Evolutionary conservation across 257 asterid genomes (phyloP).

Genomic region (Mitragyna speciosa): DNA sequence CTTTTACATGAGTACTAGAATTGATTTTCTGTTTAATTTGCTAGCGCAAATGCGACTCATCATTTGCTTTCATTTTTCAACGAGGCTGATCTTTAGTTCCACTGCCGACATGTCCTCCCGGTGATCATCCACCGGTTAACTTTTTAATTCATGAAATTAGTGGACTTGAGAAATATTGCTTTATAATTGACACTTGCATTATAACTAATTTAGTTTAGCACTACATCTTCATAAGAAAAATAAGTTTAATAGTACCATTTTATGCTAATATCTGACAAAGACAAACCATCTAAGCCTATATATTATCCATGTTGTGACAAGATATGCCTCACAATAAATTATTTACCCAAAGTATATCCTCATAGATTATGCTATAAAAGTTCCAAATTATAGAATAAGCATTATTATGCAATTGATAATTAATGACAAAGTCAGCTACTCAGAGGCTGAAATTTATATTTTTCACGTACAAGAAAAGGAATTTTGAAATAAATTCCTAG

Average conservation of each 20-base stretch:
- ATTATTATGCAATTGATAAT: neutral
- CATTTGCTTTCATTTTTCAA: neutral
- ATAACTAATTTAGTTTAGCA: no score
- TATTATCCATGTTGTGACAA: neutral
- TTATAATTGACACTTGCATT: neutral
- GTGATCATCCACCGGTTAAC: neutral
- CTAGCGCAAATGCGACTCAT: neutral
- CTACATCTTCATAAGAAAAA: neutral
- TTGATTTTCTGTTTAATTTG: no score
- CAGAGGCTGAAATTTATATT: no score
- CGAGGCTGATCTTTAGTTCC: neutral
- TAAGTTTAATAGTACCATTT: neutral
- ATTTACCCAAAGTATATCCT: neutral
- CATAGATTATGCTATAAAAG: neutral
- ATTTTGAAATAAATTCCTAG: no score
- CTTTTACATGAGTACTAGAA: neutral
- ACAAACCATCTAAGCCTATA: neutral
- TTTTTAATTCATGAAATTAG: neutral
- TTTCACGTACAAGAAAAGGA: no score
- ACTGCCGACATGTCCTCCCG: neutral
- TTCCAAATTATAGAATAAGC: neutral
- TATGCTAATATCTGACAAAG: neutral
- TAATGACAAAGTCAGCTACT: neutral
- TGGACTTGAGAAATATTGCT: neutral
- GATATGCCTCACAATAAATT: neutral